phyloP scores from a whole-genome alignment of 495 filamentous ascomycete species.

The Neurospora sp. region DNA sequence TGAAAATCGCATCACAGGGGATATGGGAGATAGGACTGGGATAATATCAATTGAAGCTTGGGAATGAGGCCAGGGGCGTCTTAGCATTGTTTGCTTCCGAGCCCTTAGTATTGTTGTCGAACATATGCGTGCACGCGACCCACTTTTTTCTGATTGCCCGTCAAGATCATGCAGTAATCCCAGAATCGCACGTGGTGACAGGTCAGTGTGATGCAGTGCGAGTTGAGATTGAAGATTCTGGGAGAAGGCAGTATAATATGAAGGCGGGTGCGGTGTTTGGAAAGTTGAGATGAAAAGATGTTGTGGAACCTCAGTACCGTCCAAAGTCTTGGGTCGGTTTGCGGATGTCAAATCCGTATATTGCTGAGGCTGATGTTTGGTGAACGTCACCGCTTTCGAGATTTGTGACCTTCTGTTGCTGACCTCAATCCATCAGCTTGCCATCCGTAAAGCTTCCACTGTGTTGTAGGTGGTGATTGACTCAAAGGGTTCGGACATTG shows the following conservation, averaged over 20 bases:
- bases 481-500: not conserved
- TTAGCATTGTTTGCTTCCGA: not conserved
- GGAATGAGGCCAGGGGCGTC: not conserved
- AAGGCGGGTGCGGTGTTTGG: not conserved
- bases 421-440: not conserved
- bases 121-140: not conserved
- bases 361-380: not conserved
- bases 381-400: not conserved
- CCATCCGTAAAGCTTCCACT: not conserved
- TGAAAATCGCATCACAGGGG: not conserved
- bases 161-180: not conserved
- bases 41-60: not conserved
- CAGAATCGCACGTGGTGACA: not conserved
- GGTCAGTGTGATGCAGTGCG: not conserved
- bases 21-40: not conserved
- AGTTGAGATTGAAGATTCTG: not conserved
- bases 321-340: not conserved
- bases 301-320: not conserved
- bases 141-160: not conserved
- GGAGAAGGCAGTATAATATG: not conserved
- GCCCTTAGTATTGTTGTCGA: not conserved
- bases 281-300: not conserved
- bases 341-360: not conserved
- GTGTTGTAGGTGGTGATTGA: not conserved
- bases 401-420: not conserved